These are phyloP conservation scores for Auriscalpium orientale DNA, from an alignment of 768 basidiomycete genomes.

Conservation along the genomic window DNA sequence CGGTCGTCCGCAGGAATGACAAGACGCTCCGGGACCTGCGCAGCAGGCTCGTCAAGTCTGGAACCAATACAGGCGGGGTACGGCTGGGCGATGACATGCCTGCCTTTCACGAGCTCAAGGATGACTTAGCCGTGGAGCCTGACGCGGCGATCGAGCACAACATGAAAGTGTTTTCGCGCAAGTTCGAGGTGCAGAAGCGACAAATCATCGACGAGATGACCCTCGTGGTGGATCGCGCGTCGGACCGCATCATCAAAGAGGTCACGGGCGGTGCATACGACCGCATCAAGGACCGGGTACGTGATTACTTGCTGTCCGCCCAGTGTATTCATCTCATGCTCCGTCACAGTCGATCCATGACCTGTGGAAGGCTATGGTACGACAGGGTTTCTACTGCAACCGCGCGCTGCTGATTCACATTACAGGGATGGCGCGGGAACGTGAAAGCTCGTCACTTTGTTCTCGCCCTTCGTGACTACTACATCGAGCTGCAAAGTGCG, in stretches of 20 bases:
- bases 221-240: slow-evolving; percentile 10
- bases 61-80: neutral
- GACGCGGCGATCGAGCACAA: slow-evolving; percentile 11
- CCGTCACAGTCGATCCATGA: slow-evolving; percentile 3
- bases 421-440: slow-evolving; percentile 1
- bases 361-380: slow-evolving; percentile 17
- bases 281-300: slow-evolving; percentile 17
- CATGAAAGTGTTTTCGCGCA: slow-evolving; percentile 10
- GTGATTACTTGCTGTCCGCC: neutral
- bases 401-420: neutral
- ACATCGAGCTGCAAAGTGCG: slow-evolving; percentile 12
- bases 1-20: slow-evolving; percentile 14
- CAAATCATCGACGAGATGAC: neutral
- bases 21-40: slow-evolving; percentile 10
- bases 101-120: slow-evolving; percentile 14
- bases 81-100: slow-evolving; percentile 6
- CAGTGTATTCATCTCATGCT: neutral
- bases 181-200: slow-evolving; percentile 8
- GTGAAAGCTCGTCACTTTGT: neutral
- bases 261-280: slow-evolving; percentile 17
- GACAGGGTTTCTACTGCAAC: neutral
- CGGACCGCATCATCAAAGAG: slow-evolving; percentile 3
- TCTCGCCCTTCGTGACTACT: slow-evolving; percentile 23
- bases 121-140: slow-evolving; percentile 14
- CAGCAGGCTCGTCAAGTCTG: slow-evolving; percentile 1